These are phyloP conservation scores for Phytophthora colocasiae DNA, from an alignment of 352 stramenopile species.

Conservation along the genomic window DNA sequence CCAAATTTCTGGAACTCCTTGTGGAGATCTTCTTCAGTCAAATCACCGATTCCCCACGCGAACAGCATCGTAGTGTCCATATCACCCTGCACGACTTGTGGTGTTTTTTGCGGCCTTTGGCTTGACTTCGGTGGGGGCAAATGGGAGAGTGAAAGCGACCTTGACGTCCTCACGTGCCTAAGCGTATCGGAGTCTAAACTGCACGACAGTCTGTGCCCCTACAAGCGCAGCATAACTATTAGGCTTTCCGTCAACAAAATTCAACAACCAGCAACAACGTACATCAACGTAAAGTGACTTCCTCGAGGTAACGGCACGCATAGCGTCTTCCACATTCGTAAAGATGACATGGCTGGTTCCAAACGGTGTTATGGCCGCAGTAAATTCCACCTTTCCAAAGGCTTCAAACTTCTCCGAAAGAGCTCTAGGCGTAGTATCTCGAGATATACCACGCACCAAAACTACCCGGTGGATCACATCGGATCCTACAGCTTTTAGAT, in stretches of 20 bases:
- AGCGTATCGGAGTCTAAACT: conserved; percentile 38
- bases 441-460: conserved; percentile 71
- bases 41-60: too few species aligned
- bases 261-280: conserved; percentile 15
- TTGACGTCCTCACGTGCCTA: too few species aligned
- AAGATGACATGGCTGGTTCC: conserved; percentile 79
- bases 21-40: conserved; percentile 54
- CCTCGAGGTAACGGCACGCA: conserved; percentile 47
- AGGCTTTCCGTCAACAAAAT: not conserved
- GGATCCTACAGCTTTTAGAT: conserved; percentile 65
- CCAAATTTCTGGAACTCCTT: conserved; percentile 72
- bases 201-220: conserved; percentile 12
- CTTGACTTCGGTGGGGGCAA: not conserved
- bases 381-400: conserved; percentile 73
- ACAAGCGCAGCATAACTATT: not conserved
- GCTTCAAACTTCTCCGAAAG: conserved; percentile 54
- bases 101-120: not conserved
- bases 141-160: too few species aligned
- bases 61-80: conserved; percentile 40
- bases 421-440: conserved; percentile 58
- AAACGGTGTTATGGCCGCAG: conserved; percentile 62
- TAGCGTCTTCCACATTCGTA: conserved; percentile 63
- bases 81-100: not conserved
- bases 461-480: conserved; percentile 75
- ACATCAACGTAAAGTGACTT: conserved; percentile 69